Base-by-base conservation (phyloP, 2,329 filamentous ascomycete species). In the Colletotrichum destructivum region DNA sequence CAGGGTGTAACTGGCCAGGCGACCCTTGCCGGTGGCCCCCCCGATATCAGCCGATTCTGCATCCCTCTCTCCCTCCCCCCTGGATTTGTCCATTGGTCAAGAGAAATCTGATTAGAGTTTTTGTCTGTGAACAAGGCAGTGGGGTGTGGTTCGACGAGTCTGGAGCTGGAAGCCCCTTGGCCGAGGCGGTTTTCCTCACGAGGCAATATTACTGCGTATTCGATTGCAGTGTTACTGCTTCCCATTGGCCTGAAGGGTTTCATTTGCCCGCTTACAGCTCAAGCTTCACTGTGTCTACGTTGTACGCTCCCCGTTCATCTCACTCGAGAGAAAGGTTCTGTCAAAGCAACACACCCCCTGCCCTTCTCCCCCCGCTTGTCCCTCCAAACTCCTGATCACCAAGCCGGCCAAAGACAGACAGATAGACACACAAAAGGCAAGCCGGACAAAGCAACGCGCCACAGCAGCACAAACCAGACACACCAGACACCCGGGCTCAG, bases 51-150 rank as follows among this genome's bases (percentile, higher is more conserved):
- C 57, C 64, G 57, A 59, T 26, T 26, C 26, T 26, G 26, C 26
- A 26, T 26, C 26, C 26, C 23, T 26, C 26, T 18, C 26, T 6
- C 51, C 18, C 26, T 18, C n/a, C 15, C 21, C 9, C 13, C 2
- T 52, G 12, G 15, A 13, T n/a, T 8, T 21, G 21, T 13, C 26
- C n/a, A 18, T n/a, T 59, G 57, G 60, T 51, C 40, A 56, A 54
- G 57, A 40, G 69, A 62, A 47, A 59, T 69, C 46, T 26, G 64
- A 71, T 69, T 69, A 71, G 65, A 71, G 64, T 69, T 69, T 59
- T 71, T 16, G 64, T 38, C n/a, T 54, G 23, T 40, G 31, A 35
- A 56, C 42, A 18, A 40, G 31, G 26, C 60, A 52, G 42, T 3
- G 31, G 54, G 52, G 56, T 18, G 49, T 62, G 57, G 23, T 56